Base-by-base conservation (phyloP, 345 rosid genomes). In the Salix purpurea region DNA sequence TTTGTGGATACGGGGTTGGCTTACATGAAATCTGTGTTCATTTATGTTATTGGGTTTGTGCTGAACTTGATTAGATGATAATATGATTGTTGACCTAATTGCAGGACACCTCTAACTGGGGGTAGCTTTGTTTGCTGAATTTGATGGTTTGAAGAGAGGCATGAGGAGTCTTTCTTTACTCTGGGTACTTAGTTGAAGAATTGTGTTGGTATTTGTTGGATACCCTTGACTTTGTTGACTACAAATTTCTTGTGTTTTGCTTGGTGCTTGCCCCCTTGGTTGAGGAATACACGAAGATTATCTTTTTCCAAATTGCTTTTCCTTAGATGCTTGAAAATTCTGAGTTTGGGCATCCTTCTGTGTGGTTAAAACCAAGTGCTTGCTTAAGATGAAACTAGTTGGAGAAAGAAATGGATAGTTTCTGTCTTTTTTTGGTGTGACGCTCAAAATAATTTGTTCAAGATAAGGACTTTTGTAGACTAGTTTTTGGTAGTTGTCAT, bases 131-230 rank as follows among this genome's bases (percentile, higher is more conserved):
- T 72, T 68, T 54, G 58, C 73, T 16, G 15, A 54, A 70, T 44
- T 68, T 24, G 65, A 10, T 67, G 67, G 66, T 34, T 72, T 34
- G 69, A 48, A 56, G 77, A 52, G 19, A 78, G 85, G 79, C 23
- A 75, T 77, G 89, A 83, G 76, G 84, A 78, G 69, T 80, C 76
- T 73, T 82, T 72, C 56, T 84, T 21, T 74, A 81, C 50, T 82
- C 80, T 64, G 83, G 74, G 67, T 67, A 71, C 74, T 72, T 85
- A 19, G 85, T 80, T 24, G 81, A 78, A 82, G 82, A 54, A 26
- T 46, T 83, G 65, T 72, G 56, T 52, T 87, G 79, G 83, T 83
- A 83, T 77, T 39, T 81, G 6, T 71, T 78, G 11, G 80, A 60
- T 36, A 75, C 75, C 62, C 26, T 82, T 48, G 84, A 82, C 40